phyloP scores from a whole-genome alignment of 1,284 basidiomycete genomes.

The Bjerkandera adusta region DNA sequence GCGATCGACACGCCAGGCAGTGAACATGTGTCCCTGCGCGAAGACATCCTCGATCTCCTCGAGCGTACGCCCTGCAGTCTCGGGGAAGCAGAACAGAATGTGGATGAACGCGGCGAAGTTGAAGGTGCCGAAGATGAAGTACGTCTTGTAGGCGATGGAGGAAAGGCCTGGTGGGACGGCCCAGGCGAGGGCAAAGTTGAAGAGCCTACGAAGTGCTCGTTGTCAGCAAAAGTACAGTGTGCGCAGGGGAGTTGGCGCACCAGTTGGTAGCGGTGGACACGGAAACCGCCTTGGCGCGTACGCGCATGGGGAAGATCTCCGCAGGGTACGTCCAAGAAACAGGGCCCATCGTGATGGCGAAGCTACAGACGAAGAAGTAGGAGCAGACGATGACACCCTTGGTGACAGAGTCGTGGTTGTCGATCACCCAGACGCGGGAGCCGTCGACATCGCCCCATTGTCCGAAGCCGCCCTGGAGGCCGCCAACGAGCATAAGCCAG shows the following conservation, averaged over 20 bases:
- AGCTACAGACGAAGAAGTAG: conserved; percentile 73
- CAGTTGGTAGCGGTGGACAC: conserved; percentile 59
- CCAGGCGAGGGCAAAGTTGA: conserved; percentile 73
- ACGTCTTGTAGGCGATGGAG: conserved; percentile 41
- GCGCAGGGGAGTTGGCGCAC: conserved; percentile 21
- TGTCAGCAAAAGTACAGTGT: conserved; percentile 17
- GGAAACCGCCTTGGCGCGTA: conserved; percentile 73
- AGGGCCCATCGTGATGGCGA: conserved; percentile 76
- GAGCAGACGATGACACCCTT: conserved; percentile 74
- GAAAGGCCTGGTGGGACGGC: conserved; percentile 40
- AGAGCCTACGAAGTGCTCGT: conserved; percentile 58
- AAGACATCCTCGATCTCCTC: conserved; percentile 80
- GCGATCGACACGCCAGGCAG: conserved; percentile 67
- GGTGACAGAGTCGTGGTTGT: conserved; percentile 51
- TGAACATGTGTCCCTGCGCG: conserved; percentile 60
- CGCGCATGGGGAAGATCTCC: conserved; percentile 63
- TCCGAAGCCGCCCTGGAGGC: conserved; percentile 67
- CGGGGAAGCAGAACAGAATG: conserved; percentile 72
- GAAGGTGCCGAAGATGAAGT: conserved; percentile 79
- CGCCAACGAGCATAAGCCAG: conserved; percentile 76
- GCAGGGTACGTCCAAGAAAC: conserved; percentile 42
- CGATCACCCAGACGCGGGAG: conserved; percentile 59
- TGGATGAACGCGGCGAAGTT: conserved; percentile 71
- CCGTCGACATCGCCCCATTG: conserved; percentile 51
- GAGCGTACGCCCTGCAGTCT: conserved; percentile 68